A percentile compares a stretch with the other conserved stretches of the same genome.
phyloP scores from a whole-genome alignment of 495 filamentous ascomycete species.

The Penicillium bovifimosum region DNA sequence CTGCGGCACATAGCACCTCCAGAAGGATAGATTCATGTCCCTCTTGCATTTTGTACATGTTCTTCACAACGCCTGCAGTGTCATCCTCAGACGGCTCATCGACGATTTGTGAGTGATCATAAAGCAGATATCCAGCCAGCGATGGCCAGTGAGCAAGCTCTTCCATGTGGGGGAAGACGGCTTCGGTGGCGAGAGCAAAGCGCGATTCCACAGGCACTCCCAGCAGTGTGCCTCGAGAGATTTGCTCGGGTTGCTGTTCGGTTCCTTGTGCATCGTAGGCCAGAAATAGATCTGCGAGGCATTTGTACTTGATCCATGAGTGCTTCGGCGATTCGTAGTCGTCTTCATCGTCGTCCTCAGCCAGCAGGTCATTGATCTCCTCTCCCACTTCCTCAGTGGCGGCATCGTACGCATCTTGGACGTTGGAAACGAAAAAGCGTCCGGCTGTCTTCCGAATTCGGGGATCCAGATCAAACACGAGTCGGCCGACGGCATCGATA shows the following conservation, averaged over 20 bases:
- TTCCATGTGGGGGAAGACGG: conserved; percentile 72
- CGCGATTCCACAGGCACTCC: conserved; percentile 61
- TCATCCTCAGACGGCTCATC: conserved; percentile 49
- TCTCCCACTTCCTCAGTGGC: conserved; percentile 81
- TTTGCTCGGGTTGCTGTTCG: conserved; percentile 36
- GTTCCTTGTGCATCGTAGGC: conserved; percentile 61
- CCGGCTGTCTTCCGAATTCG: conserved; percentile 82
- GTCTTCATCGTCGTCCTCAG: conserved; percentile 58
- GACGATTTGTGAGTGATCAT: conserved; percentile 68
- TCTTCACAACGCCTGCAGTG: conserved; percentile 50
- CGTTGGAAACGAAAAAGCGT: conserved; percentile 79
- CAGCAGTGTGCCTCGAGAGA: conserved; percentile 31
- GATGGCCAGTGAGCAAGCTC: conserved; percentile 84
- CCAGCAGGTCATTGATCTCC: conserved; percentile 64
- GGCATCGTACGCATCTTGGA: conserved; percentile 73
- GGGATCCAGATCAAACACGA: conserved; percentile 82
- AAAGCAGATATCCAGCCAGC: conserved; percentile 82
- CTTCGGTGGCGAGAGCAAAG: conserved; percentile 77
- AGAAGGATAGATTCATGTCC: conserved; percentile 80
- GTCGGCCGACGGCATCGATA: conserved; percentile 73
- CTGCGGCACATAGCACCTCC: conserved; percentile 75
- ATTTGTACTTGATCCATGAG: conserved; percentile 88
- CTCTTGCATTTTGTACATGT: conserved; percentile 64
- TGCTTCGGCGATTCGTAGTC: conserved; percentile 68
- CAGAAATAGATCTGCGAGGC: conserved; percentile 74